Percentiles rank a stretch among this genome's conserved stretches.
Evolutionary conservation across 116 monocot genomes (phyloP).

Genomic region (Zostera marina): DNA sequence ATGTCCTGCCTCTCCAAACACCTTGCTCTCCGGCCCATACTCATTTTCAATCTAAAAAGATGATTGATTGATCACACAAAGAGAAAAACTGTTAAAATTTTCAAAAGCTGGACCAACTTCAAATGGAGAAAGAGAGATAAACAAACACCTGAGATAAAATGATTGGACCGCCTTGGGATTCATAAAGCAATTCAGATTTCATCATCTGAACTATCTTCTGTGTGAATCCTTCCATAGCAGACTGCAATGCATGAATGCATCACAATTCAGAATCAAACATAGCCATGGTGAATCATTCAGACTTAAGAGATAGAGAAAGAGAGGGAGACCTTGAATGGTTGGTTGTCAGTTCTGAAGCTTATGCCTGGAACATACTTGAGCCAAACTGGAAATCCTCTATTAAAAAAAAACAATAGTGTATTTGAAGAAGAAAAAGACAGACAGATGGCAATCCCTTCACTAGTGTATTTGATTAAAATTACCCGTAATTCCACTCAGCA

Average conservation of each 20-base stretch:
- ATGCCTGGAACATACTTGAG: constrained; percentile 97
- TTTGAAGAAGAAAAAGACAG: background rate
- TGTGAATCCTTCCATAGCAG: constrained; percentile 84
- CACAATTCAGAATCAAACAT: background rate
- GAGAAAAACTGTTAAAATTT: background rate
- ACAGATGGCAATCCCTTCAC: no score
- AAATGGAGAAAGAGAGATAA: background rate
- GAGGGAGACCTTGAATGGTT: constrained; percentile 76
- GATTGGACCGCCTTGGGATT: constrained; percentile 92
- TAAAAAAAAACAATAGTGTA: constrained; percentile 3
- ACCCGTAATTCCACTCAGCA: constrained; percentile 79
- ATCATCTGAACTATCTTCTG: constrained; percentile 88
- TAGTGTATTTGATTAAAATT: background rate
- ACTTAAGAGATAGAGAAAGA: background rate
- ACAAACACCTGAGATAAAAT: constrained; percentile 68
- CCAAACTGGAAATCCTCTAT: constrained; percentile 97
- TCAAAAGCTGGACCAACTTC: background rate
- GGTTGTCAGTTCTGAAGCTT: constrained; percentile 98
- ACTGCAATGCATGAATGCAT: constrained; percentile 19
- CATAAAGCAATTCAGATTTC: constrained; percentile 79
- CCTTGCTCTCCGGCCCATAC: constrained; percentile 71
- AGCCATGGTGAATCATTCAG: background rate
- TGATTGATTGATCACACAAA: background rate
- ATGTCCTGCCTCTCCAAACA: constrained; percentile 54
- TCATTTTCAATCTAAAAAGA: constrained; percentile 94